Evolutionary conservation across 257 asterid genomes (phyloP), one percentile per base, ranked within the genome.

Genomic region (Solanum boliviense): DNA sequence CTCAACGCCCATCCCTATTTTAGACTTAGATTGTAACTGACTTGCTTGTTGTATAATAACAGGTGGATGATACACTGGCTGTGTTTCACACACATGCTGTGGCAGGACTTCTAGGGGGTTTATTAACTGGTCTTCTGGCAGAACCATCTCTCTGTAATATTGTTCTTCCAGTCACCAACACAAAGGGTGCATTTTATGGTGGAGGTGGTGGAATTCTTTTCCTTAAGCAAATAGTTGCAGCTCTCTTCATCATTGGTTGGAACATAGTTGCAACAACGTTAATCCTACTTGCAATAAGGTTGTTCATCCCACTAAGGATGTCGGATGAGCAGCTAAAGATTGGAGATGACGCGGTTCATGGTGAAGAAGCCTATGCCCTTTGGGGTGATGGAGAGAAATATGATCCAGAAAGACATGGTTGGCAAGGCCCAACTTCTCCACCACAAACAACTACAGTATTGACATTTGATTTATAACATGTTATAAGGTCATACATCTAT

Each of bases 381-480:
- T 96, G 98, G 99, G 99, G 98, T 6, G 98, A 96, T n/a, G 99
- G 98, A 7, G 98, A 95, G 88, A 92, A 89, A 56, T 95, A 87
- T 35, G 99, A 96, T 88, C 91, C 95, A 0, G 92, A 92, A 0
- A 93, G 87, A 73, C 98, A 95, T 71, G 98, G 96, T 32, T 92
- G 95, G 95, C 91, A 89, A 58, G 91, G 90, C 84, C 88, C 92
- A 8, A 34, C 89, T 6, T 91, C 89, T 13, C 91, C 87, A 0
- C 95, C 90, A 29, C 94, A 92, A 58, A 9, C 91, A 87, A 72
- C 98, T 29, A 89, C 95, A 89, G 98, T 98, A 20, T 92, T 92
- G 21, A 95, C 98, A 29, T 88, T 96, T 25, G 92, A 93, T 85
- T 89, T 96, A 46, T 96, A 89, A 89, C 60, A 81, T 81, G 68